Base-by-base conservation (phyloP, 2,329 filamentous ascomycete species). In the Calycina herbarum region DNA sequence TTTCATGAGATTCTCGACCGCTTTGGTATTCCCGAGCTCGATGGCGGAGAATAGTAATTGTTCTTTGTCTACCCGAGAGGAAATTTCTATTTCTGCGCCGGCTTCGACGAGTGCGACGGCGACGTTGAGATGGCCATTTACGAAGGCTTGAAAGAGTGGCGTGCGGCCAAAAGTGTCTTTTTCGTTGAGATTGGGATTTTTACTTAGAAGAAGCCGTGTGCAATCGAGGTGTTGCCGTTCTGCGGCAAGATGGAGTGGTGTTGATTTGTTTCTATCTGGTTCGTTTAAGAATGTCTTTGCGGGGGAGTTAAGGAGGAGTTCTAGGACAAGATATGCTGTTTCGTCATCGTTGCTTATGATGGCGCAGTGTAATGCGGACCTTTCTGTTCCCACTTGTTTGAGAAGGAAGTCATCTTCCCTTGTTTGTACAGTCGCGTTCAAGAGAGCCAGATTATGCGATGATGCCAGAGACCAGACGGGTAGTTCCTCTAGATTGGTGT, bases 171-270 rank as follows among this genome's bases (percentile, higher is more conserved):
- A 69, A 1, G 42, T n/a, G 38, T 69, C 64, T 11, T 58, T 7
- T 45, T 64, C 60, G 24, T 70, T 59, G 48, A 67, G 57, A n/a
- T 64, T 60, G 1, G 65, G 59, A 5, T 66, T 57, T 20, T 63
- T 48, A 24, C 63, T 61, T 3, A 71, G 45, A 7, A 72, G 64
- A 11, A 67, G 57, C 20, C 66, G 57, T 8, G 62, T 64, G 6
- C 64, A 64, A 31, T 67, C 40, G 0, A 62, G 20, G 54, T 64
- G 61, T 2, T 61, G 58, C 4, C 15, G 31, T 17, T 65, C 24
- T 2, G 65, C 66, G 11, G 69, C 68, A 20, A 68, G 42, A 42
- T 72, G 69, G 4, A 70, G 58, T 24, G 70, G 68, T 5, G 67
- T 68, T 40, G 61, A 60, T 20, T 54, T 58, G n/a, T 29, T 38